These are phyloP conservation scores for Chaetomium sp. DNA, from an alignment of 2,329 filamentous ascomycete species.

Conservation along the genomic window DNA sequence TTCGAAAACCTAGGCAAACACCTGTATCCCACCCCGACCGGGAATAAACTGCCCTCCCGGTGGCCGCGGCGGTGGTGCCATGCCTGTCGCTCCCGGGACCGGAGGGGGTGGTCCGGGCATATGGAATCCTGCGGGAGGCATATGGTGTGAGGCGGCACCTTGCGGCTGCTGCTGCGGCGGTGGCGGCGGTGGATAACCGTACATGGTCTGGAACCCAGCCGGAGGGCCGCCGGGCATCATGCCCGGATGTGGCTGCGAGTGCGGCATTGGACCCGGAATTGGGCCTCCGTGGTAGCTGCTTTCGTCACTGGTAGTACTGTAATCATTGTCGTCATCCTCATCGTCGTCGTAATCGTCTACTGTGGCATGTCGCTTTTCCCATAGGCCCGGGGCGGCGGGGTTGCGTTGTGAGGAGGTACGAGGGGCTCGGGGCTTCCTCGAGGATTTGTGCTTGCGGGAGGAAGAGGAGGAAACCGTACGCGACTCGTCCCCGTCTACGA, in stretches of 20 bases:
- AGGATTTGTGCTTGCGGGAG: conserved; percentile 4
- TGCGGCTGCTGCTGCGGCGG: too few species aligned
- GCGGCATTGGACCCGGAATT: neutral
- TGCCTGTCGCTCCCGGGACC: neutral
- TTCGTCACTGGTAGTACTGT: conserved; percentile 10
- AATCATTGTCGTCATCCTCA: conserved; percentile 10
- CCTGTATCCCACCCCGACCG: conserved; percentile 5
- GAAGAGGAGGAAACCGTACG: neutral
- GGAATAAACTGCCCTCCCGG: conserved; percentile 10
- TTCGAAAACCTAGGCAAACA: conserved; percentile 8
- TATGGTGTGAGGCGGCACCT: neutral
- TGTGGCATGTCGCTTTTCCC: conserved; percentile 2
- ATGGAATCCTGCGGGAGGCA: neutral
- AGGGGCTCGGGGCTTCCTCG: conserved; percentile 9
- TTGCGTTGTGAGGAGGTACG: conserved; percentile 7
- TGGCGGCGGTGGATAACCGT: conserved; percentile 2
- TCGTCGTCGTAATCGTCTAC: conserved; percentile 16
- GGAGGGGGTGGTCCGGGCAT: conserved; percentile 5
- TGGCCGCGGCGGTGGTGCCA: conserved; percentile 4
- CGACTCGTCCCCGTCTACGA: conserved; percentile 2
- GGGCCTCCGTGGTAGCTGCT: neutral
- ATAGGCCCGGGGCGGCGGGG: neutral
- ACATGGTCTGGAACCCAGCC: conserved; percentile 12
- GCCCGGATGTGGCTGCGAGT: neutral
- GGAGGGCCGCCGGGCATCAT: conserved; percentile 6